Evolutionary conservation across 371 early-diverging fungal genomes (phyloP), one percentile per base, ranked within the genome.

Genomic region (Saksenaea vasiformis): DNA sequence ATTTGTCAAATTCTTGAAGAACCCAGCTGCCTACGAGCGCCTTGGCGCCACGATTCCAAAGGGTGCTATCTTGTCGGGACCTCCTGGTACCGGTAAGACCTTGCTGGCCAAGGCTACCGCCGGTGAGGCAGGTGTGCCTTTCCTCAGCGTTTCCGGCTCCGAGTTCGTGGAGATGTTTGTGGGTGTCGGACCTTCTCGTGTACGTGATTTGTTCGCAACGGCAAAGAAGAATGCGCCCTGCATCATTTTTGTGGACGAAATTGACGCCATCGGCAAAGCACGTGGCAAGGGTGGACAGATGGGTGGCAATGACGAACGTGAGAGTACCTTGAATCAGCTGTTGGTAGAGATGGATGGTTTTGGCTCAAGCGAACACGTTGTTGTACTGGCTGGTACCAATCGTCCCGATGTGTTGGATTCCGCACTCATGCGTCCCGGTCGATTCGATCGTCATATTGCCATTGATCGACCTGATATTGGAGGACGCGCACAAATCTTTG

Each of bases 101-200:
- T 78, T 99, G 56, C 74, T 99, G 53, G 99, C 99, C 41, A 99
- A 99, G 79, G 99, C 99, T 0, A 97, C 98, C 0, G 99, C 99
- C 0, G 98, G 98, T 56, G 99, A 99, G 77, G 98, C 99, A 5
- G 96, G 95, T 27, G 97, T 98, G 7, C 96, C 98, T 2, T 99
- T 99, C 83, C 77, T 98, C 53, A 93, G 93, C 54, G 98, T 99
- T 24, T 95, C 96, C 5, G 99, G 99, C n/a, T 97, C 99, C 14
- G 99, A 99, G 76, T 98, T 99, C 72, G 95, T 98, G 26, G 99
- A 99, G 78, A 99, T 99, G 98, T 99, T 98, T 92, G 99, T 99
- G 22, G 99, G 99, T 73, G 98, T 99, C 11, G 99, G 99, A 43
- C 92, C 98, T 3, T 93, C 95, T n/a, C 89, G 98, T 54, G 98